Evolutionary conservation across 805 yeast species (phyloP).

Genomic region (Ogataea pignaliae): DNA sequence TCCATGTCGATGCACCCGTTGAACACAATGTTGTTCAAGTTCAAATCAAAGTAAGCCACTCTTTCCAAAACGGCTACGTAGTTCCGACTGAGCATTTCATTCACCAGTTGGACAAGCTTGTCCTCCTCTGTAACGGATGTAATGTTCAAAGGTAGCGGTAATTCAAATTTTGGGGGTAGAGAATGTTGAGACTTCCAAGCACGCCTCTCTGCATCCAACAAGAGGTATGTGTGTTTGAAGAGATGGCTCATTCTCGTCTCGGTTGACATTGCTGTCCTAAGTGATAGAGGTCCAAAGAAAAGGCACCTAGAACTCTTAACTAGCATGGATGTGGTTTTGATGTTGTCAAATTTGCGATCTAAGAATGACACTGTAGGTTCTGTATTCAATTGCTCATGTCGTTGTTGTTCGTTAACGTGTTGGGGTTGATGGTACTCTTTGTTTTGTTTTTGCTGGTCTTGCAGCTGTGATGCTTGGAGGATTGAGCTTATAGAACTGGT

Average conservation of each 20-base stretch:
- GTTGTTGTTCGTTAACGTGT: background rate
- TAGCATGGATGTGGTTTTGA: slow-evolving; percentile 8
- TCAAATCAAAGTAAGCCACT: slow-evolving; percentile 11
- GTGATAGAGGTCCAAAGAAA: slow-evolving; percentile 12
- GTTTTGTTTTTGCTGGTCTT: background rate
- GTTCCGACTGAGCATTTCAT: slow-evolving; percentile 8
- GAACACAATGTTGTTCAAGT: slow-evolving; percentile 12
- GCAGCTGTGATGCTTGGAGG: too few relatives aligned
- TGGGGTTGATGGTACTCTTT: too few relatives aligned
- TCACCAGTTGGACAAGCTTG: background rate
- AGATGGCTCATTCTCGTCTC: slow-evolving; percentile 1
- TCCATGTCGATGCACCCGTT: slow-evolving; percentile 9
- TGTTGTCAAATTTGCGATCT: slow-evolving; percentile 4
- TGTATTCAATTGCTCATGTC: background rate
- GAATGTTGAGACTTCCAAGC: slow-evolving; percentile 14
- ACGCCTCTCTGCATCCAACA: slow-evolving; percentile 6
- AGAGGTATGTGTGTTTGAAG: background rate
- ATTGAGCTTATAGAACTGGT: too few relatives aligned
- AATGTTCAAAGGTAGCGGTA: too few relatives aligned
- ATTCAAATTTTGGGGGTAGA: too few relatives aligned
- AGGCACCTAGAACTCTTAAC: slow-evolving; percentile 10
- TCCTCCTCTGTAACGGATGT: too few relatives aligned
- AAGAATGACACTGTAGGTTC: background rate
- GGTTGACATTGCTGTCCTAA: slow-evolving; percentile 7
- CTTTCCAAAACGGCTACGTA: slow-evolving; percentile 20